Evolutionary conservation across 2,329 filamentous ascomycete genomes (phyloP).

Genomic region (Aspergillus cejpii): DNA sequence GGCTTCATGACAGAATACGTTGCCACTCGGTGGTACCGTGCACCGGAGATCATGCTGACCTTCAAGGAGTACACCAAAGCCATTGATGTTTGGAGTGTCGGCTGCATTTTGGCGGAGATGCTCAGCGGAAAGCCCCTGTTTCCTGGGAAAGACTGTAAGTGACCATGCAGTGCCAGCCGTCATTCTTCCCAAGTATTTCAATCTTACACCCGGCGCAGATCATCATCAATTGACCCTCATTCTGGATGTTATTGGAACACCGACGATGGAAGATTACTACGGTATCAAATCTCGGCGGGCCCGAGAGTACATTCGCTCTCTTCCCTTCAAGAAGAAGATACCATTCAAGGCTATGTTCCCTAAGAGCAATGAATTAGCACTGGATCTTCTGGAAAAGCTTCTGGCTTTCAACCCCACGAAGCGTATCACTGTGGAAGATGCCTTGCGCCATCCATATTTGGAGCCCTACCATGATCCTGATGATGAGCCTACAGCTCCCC

Average conservation of each 20-base stretch:
- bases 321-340: constrained; percentile 99
- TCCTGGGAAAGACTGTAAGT: constrained; percentile 94
- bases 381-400: constrained; percentile 91
- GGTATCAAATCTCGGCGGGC: constrained; percentile 98
- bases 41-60: constrained; percentile 98
- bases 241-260: constrained; percentile 91
- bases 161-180: background rate
- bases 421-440: constrained; percentile 96
- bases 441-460: constrained; percentile 92
- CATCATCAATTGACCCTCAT: constrained; percentile 98
- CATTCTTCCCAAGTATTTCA: background rate
- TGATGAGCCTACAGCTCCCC: constrained; percentile 91
- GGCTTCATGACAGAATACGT: constrained; percentile 99
- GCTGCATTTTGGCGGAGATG: constrained; percentile 98
- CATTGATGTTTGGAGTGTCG: constrained; percentile 98
- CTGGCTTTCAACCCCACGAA: constrained; percentile 98
- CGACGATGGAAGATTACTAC: constrained; percentile 99
- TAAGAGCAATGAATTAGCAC: constrained; percentile 93
- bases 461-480: constrained; percentile 99
- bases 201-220: constrained; percentile 48
- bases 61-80: constrained; percentile 99
- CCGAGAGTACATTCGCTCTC: constrained; percentile 93
- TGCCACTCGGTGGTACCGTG: constrained; percentile 96
- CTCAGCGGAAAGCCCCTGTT: constrained; percentile 96
- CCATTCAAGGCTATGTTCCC: constrained; percentile 95